These are phyloP conservation scores for Diaporthe batatas DNA, from an alignment of 2,329 filamentous ascomycete genomes.

Conservation along the genomic window DNA sequence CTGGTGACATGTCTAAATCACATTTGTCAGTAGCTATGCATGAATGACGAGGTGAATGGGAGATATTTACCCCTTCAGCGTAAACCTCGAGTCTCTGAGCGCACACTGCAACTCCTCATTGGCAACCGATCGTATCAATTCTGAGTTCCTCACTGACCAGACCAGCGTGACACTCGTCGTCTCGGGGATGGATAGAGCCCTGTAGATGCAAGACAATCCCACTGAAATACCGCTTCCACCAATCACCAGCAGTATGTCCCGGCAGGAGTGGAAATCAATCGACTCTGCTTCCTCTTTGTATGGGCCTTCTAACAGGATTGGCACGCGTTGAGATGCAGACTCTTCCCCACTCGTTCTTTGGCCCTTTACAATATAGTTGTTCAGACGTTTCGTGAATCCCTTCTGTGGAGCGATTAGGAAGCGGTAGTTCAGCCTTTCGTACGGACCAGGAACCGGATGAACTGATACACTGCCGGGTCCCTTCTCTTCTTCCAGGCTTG, in stretches of 20 bases:
- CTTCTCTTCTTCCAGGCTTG: not conserved
- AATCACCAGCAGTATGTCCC: not conserved
- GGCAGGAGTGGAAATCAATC: not conserved
- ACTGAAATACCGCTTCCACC: slow-evolving; percentile 26
- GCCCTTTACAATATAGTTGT: not conserved
- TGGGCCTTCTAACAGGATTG: slow-evolving; percentile 19
- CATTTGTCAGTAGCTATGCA: not conserved
- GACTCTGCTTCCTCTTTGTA: not conserved
- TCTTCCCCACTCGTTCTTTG: not conserved
- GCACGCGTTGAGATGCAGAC: not conserved
- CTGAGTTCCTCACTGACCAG: not conserved
- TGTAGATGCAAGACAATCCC: slow-evolving; percentile 10
- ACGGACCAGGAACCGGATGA: not conserved
- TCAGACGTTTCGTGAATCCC: slow-evolving; percentile 1
- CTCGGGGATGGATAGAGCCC: slow-evolving; percentile 2
- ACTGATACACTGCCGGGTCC: not conserved
- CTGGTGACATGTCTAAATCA: not conserved
- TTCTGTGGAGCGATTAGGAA: slow-evolving; percentile 26
- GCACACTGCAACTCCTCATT: slow-evolving; percentile 10
- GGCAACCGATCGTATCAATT: slow-evolving; percentile 15
- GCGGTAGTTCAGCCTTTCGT: not conserved
- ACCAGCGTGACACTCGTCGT: not conserved
- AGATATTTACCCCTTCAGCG: slow-evolving; percentile 8
- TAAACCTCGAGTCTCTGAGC: not conserved
- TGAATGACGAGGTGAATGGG: not conserved